A percentile compares a stretch with the other conserved stretches of the same genome.
Evolutionary conservation across 1,284 basidiomycete genomes (phyloP).

Genomic region (Papiliotrema fonsecae): DNA sequence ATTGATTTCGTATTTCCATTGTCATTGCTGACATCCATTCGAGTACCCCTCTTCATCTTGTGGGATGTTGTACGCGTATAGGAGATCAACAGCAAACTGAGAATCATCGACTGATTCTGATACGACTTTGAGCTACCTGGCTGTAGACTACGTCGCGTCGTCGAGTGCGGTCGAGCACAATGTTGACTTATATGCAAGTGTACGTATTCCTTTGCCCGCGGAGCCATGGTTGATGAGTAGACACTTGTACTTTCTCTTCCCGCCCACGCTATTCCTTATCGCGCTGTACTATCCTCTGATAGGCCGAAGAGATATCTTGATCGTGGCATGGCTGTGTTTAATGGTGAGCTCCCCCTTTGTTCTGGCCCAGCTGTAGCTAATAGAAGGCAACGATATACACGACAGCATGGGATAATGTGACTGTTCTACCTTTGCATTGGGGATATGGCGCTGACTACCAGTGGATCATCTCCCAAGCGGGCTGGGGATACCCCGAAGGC

Average conservation of each 20-base stretch:
- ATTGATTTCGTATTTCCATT: too few species aligned
- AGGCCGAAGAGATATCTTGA: conserved; percentile 32
- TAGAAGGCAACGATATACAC: conserved; percentile 37
- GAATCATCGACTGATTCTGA: not conserved
- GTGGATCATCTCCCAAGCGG: conserved; percentile 23
- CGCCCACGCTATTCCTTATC: conserved; percentile 27
- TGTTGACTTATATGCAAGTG: conserved; percentile 31
- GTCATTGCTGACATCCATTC: not conserved
- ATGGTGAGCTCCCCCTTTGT: conserved; percentile 22
- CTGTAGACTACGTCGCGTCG: not conserved
- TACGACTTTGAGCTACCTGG: not conserved
- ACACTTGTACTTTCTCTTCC: conserved; percentile 30
- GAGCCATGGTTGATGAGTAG: conserved; percentile 10
- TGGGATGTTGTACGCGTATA: not conserved
- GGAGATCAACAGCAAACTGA: not conserved
- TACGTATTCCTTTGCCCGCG: conserved; percentile 6
- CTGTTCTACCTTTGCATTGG: conserved; percentile 5
- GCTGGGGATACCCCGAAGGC: conserved; percentile 33
- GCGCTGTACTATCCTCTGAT: conserved; percentile 29
- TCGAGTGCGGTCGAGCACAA: conserved; percentile 1
- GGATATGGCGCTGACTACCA: conserved; percentile 1
- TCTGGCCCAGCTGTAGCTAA: not conserved
- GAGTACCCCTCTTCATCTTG: not conserved
- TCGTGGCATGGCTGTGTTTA: conserved; percentile 28
- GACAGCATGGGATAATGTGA: conserved; percentile 43